Base-by-base conservation (phyloP, 371 early-diverging fungal genomes). In the Mucor mucedo region DNA sequence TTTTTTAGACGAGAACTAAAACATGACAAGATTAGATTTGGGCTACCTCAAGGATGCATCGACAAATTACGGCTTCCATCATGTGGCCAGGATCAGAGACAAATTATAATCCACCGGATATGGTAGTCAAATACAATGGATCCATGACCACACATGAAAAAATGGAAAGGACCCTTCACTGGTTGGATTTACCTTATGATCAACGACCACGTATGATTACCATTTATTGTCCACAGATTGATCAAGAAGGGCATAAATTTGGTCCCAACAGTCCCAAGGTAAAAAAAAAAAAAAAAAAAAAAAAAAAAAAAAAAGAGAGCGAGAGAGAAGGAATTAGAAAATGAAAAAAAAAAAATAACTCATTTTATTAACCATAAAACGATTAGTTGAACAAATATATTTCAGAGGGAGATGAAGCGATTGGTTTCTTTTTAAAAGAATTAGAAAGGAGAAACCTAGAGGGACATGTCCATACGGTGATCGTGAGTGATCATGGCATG, bases 401-500 rank as follows among this genome's bases (percentile, higher is more conserved):
- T 39, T 69, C 40, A 21, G 50, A 77, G 42, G 88, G 90, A 42
- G 98, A 97, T 71, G 59, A 58, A 5, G 84, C 87, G 2, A 60
- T 97, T 35, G 88, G 86, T 5, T 61, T 75, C 40, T 74, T 97
- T 39, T 33, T 89, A 52, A 62, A 71, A 1, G 85, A 84, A 16
- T 60, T 97, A 0, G 72, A 69, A 3, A 57, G 64, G 9, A 78
- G 92, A 44, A 84, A 87, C 35, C 63, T 95, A 44, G 82, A 84
- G 39, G 54, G 83, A 1, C 73, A 84, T 33, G 88, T 91, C 32
- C 91, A 97, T 69, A 56, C 95, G 13, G 80, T 98, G n/a, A 69
- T 97, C 28, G 94, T 95, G 58, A 87, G 94, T 61, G 97, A 97
- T 72, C 98, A 97, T 62, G 97, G 98, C 2, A 97, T 98, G 97